Base-by-base conservation (phyloP, 805 yeast genomes). In the Starmerella floris region DNA sequence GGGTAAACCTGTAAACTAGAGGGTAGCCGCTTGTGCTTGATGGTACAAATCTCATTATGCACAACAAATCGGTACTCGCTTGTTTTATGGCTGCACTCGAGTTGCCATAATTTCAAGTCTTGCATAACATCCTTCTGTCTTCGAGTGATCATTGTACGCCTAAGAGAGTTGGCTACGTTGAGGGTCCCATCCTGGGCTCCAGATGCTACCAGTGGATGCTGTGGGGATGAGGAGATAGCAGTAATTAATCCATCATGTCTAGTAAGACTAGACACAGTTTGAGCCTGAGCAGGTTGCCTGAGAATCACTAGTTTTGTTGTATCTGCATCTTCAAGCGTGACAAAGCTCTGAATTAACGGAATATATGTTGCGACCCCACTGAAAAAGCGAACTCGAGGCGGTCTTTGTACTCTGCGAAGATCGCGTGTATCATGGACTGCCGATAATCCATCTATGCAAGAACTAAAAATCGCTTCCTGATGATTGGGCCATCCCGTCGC, bases 161-260 rank as follows among this genome's bases (percentile, higher is more conserved):
- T 62, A 2, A 64, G 56, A 4, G 64, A 40, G 44, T 71, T 72
- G 15, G 64, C 61, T 4, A 71, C 56, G 34, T 60, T 59, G 2
- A 73, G 48, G 1, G 58, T 53, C 1, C 79, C 79, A 52, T 73
- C 76, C 2, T 74, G 54, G 3, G 72, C 67, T 2, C 77, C 77
- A 6, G 67, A 52, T 10, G 72, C 49, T 1, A 67, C 40, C 43
- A 70, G 52, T 10, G 78, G 77, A 46, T 74, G 79, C 9, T 60
- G 33, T 11, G 52, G 48, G 0, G 76, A 69, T 0, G 66, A 49
- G 0, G 67, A 68, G 1, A 68, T 41, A 0, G 70, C 51, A 16
- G 64, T 61, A 2, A 67, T 58, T 0, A 70, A 61, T 1, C 70
- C 64, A 8, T 62, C 64, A 39, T 66, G 72, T 28, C 63, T 52